Conservation (phyloP, 1,284 basidiomycete species). For the Lentinula novae-zelandiae region DNA sequence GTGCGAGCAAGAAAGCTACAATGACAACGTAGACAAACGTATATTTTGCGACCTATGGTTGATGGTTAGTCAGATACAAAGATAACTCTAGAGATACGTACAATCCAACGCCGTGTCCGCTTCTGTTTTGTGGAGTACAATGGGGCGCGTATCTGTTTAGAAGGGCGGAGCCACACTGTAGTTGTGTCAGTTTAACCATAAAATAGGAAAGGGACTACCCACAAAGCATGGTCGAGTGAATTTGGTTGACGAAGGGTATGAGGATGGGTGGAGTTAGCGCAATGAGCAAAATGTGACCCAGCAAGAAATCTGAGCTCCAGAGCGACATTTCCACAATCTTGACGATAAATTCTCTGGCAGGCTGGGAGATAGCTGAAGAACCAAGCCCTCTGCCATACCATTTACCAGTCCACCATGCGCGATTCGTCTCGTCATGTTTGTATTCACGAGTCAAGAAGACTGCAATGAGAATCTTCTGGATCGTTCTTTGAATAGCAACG, state of each 20-base stretch:
- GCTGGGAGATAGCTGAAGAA: conserved; percentile 85
- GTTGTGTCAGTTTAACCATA: conserved; percentile 16
- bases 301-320: conserved; percentile 88
- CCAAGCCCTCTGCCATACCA: conserved; percentile 94
- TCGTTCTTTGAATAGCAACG: conserved; percentile 83
- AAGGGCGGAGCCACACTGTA: conserved; percentile 83
- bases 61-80: not conserved
- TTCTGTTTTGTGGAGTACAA: conserved; percentile 95
- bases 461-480: conserved; percentile 92
- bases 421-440: conserved; percentile 96
- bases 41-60: conserved; percentile 68
- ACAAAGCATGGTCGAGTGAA: conserved; percentile 91
- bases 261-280: conserved; percentile 82
- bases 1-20: conserved; percentile 77
- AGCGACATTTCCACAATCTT: conserved; percentile 96
- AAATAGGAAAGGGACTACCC: conserved; percentile 30
- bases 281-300: conserved; percentile 81
- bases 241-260: conserved; percentile 82
- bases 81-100: conserved; percentile 33
- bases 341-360: conserved; percentile 93
- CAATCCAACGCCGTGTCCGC: conserved; percentile 88
- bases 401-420: conserved; percentile 98
- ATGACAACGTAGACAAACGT: conserved; percentile 81
- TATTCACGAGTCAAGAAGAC: conserved; percentile 92
- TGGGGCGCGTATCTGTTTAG: conserved; percentile 92